phyloP scores from a whole-genome alignment of 495 filamentous ascomycete genomes.

The Xylaria cubensis region DNA sequence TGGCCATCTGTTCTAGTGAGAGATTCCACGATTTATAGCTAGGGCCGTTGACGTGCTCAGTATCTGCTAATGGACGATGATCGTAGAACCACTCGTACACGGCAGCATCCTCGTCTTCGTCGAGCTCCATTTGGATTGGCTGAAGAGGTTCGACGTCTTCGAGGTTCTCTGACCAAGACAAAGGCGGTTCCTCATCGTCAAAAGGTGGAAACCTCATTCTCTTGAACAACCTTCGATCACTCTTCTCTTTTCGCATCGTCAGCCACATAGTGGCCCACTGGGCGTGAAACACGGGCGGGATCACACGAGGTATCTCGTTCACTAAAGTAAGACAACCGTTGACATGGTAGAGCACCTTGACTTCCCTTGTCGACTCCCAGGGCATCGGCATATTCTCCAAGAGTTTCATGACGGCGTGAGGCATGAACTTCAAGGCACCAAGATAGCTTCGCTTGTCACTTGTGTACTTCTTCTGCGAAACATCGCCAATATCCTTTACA shows the following conservation, averaged over 20 bases:
- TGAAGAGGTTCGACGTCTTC: conserved; percentile 98
- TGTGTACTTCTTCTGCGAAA: conserved; percentile 99
- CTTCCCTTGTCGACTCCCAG: conserved; percentile 94
- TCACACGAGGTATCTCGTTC: conserved; percentile 95
- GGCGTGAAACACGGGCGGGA: conserved; percentile 97
- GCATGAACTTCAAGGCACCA: conserved; percentile 98
- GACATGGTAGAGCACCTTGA: conserved; percentile 98
- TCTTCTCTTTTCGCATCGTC: conserved; percentile 97
- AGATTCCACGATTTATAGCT: conserved; percentile 98
- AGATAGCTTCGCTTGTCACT: conserved; percentile 98
- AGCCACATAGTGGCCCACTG: conserved; percentile 99
- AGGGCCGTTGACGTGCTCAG: conserved; percentile 92
- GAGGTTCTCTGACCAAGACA: conserved; percentile 98
- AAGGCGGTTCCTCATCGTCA: conserved; percentile 96
- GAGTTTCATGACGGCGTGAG: conserved; percentile 98
- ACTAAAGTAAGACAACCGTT: conserved; percentile 97
- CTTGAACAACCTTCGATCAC: conserved; percentile 95
- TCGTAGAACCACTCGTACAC: conserved; percentile 99
- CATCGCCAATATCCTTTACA: conserved; percentile 97
- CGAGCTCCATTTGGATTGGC: conserved; percentile 98
- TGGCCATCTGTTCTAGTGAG: conserved; percentile 93
- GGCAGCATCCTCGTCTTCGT: conserved; percentile 90
- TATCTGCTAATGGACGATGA: conserved; percentile 88
- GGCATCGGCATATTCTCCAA: conserved; percentile 99
- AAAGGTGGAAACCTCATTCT: conserved; percentile 99